Base-by-base conservation (phyloP, 1,139 yeast species). In the Protomyces arabidopsidicola region DNA sequence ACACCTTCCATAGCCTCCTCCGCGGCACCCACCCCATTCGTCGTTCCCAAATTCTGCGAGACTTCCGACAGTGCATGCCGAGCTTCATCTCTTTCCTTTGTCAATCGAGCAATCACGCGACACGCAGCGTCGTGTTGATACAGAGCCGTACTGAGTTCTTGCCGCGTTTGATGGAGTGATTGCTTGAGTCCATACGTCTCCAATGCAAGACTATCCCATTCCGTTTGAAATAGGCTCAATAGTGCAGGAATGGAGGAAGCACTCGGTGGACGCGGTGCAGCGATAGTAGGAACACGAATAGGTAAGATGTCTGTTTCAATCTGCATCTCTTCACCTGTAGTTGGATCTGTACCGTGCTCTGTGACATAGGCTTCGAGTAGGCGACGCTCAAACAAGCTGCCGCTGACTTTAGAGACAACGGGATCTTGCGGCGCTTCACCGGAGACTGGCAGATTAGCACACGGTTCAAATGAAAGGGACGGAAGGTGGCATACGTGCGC, bases 51-150 rank as follows among this genome's bases (percentile, higher is more conserved):
- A 35, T 24, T 48, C 31, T 54, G 55, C 12, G 64, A 50, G 51
- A 81, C 73, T 65, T 83, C 77, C 60, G 81, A 81, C 66, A 88
- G 76, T 1, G 89, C 88, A 5, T 72, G 73, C 62, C 79, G 78
- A 1, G 89, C 87, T 63, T 86, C 91, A 69, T 90, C 96, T 54
- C 95, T 75, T 70, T 90, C 96, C 65, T 79, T 79, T 9, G 86
- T 78, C 1, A 90, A 84, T 53, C 81, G 80, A 6, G 96, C 85
- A 0, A 95, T 95, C 2, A 91, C 97, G 64, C 90, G 78, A 2
- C 88, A 84, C 0, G 97, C 96, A 0, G 98, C 97, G 73, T 91
- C 98, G 69, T 87, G 88, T 69, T 86, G 88, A 71, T 90, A 90
- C 50, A 90, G 76, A 0, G 96, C 86, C 3, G 87, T 76, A 22